Evolutionary conservation across 2,329 filamentous ascomycete genomes (phyloP).

Genomic region (Fusarium verticillioides): DNA sequence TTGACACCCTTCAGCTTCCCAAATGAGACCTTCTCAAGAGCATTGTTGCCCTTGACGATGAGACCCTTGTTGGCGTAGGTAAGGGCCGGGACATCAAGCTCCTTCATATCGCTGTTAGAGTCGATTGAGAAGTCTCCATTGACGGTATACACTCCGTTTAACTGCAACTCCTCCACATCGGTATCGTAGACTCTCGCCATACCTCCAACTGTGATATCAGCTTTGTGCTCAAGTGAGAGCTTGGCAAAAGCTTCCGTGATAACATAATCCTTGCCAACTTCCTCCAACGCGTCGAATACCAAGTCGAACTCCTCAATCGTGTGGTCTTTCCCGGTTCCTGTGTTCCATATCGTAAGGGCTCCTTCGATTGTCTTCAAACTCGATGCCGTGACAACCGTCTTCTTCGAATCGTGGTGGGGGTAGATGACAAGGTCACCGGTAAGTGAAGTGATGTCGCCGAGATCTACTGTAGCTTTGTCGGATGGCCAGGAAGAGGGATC

Average conservation of each 20-base stretch:
- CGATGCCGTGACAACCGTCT: constrained; percentile 38
- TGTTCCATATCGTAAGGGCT: constrained; percentile 40
- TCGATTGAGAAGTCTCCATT: constrained; percentile 43
- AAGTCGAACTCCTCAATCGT: constrained; percentile 36
- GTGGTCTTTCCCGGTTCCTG: constrained; percentile 21
- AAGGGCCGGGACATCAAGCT: constrained; percentile 25
- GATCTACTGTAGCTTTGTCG: constrained; percentile 38
- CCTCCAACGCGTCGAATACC: constrained; percentile 34
- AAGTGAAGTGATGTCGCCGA: constrained; percentile 38
- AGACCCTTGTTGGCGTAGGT: constrained; percentile 41
- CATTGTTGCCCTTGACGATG: constrained; percentile 36
- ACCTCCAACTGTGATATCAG: constrained; percentile 26
- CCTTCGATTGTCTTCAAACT: constrained; percentile 39
- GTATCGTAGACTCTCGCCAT: constrained; percentile 43
- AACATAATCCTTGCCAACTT: constrained; percentile 38
- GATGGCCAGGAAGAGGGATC: constrained; percentile 41
- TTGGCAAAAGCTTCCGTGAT: constrained; percentile 38
- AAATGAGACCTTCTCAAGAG: constrained; percentile 33
- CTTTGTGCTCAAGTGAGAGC: constrained; percentile 36
- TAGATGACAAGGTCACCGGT: constrained; percentile 43
- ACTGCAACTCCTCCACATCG: constrained; percentile 29
- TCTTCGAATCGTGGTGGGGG: constrained; percentile 38
- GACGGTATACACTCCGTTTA: constrained; percentile 40
- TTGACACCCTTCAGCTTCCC: constrained; percentile 41
- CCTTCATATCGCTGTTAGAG: constrained; percentile 33